These are phyloP conservation scores for Populus tremula DNA, from an alignment of 345 rosid genomes.

Conservation along the genomic window DNA sequence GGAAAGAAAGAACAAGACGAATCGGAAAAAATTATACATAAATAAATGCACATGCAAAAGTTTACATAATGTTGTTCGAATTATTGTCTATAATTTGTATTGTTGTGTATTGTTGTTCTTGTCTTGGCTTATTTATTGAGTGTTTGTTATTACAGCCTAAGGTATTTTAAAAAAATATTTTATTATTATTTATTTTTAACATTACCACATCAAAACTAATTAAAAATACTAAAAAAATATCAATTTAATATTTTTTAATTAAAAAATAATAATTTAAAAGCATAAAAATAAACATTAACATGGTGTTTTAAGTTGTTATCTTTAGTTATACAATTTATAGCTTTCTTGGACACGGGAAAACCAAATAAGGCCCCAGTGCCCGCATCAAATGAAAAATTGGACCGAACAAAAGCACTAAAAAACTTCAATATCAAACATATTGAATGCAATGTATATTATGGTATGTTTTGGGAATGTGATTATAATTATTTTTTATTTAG, in stretches of 20 bases:
- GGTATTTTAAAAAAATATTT: no score
- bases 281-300: not conserved
- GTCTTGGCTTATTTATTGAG: not conserved
- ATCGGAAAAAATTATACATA: not conserved
- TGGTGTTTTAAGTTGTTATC: not conserved
- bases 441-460: not conserved
- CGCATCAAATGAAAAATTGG: not conserved
- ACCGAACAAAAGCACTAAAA: not conserved
- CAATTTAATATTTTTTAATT: no score
- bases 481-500: no score
- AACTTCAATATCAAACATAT: not conserved
- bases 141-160: no score
- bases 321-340: not conserved
- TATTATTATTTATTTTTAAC: no score
- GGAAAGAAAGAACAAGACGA: no score
- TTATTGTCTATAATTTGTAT: not conserved
- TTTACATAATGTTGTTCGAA: not conserved
- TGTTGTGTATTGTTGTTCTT: conserved; percentile 5
- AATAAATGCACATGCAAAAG: not conserved
- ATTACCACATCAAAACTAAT: no score
- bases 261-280: no score
- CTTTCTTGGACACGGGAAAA: not conserved
- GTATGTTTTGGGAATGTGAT: not conserved
- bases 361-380: not conserved
- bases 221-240: no score